Evolutionary conservation across 371 early-diverging fungal species (phyloP), one percentile per base, ranked within the genome.

Genomic region (Haplosporangium sp.): DNA sequence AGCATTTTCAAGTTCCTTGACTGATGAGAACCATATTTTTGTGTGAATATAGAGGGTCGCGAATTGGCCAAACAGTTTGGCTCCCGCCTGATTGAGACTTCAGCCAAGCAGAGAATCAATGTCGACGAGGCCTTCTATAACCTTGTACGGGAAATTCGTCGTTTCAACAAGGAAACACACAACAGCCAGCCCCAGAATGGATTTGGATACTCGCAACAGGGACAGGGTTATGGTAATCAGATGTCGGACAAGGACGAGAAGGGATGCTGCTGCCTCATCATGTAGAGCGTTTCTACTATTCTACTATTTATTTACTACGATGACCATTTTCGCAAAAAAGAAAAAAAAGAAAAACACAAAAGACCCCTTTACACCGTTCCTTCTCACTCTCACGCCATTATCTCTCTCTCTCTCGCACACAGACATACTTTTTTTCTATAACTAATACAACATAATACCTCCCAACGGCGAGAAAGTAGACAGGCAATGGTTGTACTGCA

Each of bases 51-150:
- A 84, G 96, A 94, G 85, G 99, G 96, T 21, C 82, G 87, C 57
- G 95, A 93, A 11, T 88, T 94, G 16, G 97, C 98, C 13, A 84
- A 88, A 68, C 73, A 81, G 38, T 94, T 95, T 69, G 86, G 86
- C 13, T 94, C 95, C 71, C 85, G 88, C 43, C 94, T 96, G 83
- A 86, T 95, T 40, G 99, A 98, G 85, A 95, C 98, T 7, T 95
- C 95, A 38, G 99, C 99, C 43, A 93, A 94, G 80, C 88, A 91
- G 58, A 91, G 91, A 57, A 90, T 93, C 62, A 96, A 96, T 81
- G 97, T 98, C 53, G 93, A 96, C 50, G 95, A 96, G 59, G 89
- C 95, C 11, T 99, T 96, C 85, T 93, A 91, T 73, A 87, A 88
- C 42, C 88, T 99, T 36, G 95, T 98, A 12, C 90, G 94, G 42